phyloP scores from a whole-genome alignment of 768 basidiomycete genomes.

The Piloderma croceum region DNA sequence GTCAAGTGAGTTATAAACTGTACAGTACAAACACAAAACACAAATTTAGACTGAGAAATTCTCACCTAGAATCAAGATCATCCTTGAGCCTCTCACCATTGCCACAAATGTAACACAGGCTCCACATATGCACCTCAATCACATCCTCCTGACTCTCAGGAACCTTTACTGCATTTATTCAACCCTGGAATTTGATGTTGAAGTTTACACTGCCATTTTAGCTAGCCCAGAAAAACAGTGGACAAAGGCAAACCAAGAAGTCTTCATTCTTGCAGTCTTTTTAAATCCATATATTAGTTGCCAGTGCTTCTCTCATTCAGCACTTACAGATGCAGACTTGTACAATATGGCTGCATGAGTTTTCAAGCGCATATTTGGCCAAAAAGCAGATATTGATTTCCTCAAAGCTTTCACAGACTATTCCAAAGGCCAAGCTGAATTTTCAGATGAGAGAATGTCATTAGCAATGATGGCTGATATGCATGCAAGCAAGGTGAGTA shows the following conservation, averaged over 20 bases:
- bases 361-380: slow-evolving; percentile 8
- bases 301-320: slow-evolving; percentile 7
- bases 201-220: slow-evolving; percentile 14
- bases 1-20: neutral
- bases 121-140: slow-evolving; percentile 24
- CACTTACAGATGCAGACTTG: slow-evolving; percentile 2
- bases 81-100: slow-evolving; percentile 29
- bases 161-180: slow-evolving; percentile 24
- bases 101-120: slow-evolving; percentile 32
- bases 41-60: neutral
- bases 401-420: slow-evolving; percentile 9
- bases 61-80: slow-evolving; percentile 9
- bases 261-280: slow-evolving; percentile 29
- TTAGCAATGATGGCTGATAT: slow-evolving; percentile 3
- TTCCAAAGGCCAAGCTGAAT: slow-evolving; percentile 2
- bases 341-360: slow-evolving; percentile 8
- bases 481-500: slow-evolving; percentile 9
- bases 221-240: slow-evolving; percentile 29
- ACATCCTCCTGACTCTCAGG: slow-evolving; percentile 28
- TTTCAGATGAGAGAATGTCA: slow-evolving; percentile 7
- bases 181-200: slow-evolving; percentile 6
- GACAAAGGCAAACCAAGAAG: slow-evolving; percentile 29
- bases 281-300: slow-evolving; percentile 27
- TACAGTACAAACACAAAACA: slow-evolving; percentile 1
- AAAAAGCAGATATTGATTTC: slow-evolving; percentile 6